Evolutionary conservation across 2,329 filamentous ascomycete genomes (phyloP), one percentile per base, ranked within the genome.

Genomic region (Aaosphaeria arxii): DNA sequence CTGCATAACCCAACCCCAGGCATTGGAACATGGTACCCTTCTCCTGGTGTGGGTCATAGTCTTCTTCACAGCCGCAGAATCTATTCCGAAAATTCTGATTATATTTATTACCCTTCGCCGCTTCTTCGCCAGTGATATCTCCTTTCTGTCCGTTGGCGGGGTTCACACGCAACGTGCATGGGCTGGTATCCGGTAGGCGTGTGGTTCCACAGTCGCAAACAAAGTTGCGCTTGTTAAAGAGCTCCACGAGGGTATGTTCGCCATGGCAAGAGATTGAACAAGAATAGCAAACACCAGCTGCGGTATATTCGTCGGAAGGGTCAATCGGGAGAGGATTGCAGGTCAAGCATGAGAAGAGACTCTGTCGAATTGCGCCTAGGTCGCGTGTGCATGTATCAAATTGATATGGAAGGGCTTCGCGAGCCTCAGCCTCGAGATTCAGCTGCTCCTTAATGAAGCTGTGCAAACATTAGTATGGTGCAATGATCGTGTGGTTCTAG

Each of bases 1-100:
- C 87, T 9, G 82, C 78, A 0, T 84, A 87, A 1, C 90, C 91
- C 1, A 97, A 75, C 0, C 92, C 92, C 2, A 97, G 71, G 65
- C 94, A 99, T 70, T 99, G 94, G 59, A 95, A 99, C 94, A 99
- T 99, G 36, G 91, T 97, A 0, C 92, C 92, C 59, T 92, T 95
- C 67, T 99, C 91, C 65, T 88, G 79, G 42, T 92, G 82, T 0
- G 92, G 84, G 66, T 96, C 88, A 66, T 99, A 99, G 50, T 91
- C 84, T 62, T 91, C 87, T 30, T 82, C 82, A 63, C 94, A 99
- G 2, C 87, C 89, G 68, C 94, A 99, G 73, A 99, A 99, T 40
- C 80, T 82, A 62, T 97, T 97, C 57, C 83, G 81, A 62, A 95
- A 99, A 74, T 99, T 99, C 52, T 96, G 88, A 63, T 96, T 96